Percentiles rank a stretch among this genome's conserved stretches.
phyloP scores from a whole-genome alignment of 2,329 filamentous ascomycete species.

The Fragosphaeria purpurea region DNA sequence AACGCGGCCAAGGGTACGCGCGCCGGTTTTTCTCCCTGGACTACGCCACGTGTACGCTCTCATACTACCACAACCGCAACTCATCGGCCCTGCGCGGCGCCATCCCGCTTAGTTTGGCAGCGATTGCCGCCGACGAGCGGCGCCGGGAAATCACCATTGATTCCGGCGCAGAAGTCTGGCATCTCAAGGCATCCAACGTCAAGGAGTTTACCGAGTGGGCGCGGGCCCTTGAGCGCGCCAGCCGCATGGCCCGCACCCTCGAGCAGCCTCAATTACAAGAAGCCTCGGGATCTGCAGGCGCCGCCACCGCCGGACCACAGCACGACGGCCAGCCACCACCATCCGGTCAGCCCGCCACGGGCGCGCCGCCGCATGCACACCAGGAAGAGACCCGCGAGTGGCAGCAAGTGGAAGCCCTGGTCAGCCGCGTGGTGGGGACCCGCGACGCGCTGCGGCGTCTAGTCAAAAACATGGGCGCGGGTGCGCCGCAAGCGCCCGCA shows the following conservation, averaged over 20 bases:
- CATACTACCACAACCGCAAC: constrained; percentile 91
- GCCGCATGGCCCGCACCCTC: constrained; percentile 50
- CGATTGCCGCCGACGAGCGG: constrained; percentile 80
- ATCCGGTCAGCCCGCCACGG: constrained; percentile 1
- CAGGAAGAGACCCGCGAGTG: constrained; percentile 69
- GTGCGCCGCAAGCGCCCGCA: constrained; percentile 24
- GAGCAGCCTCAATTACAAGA: constrained; percentile 21
- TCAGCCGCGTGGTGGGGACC: constrained; percentile 77
- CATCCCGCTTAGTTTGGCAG: constrained; percentile 83
- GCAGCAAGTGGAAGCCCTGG: constrained; percentile 73
- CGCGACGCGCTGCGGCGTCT: constrained; percentile 80
- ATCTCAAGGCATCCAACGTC: constrained; percentile 70
- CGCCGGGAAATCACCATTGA: constrained; percentile 91
- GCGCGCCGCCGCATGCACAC: constrained; percentile 21
- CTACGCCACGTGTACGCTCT: constrained; percentile 85
- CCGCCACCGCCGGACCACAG: neutral
- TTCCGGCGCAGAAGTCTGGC: constrained; percentile 95
- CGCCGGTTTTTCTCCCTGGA: constrained; percentile 93
- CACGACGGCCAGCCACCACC: neutral
- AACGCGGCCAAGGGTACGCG: constrained; percentile 88
- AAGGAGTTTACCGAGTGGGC: constrained; percentile 87
- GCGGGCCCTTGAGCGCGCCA: constrained; percentile 71
- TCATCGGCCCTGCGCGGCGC: constrained; percentile 86
- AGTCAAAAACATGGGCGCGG: constrained; percentile 71
- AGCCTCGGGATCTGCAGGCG: neutral